A percentile compares a stretch with the other conserved stretches of the same genome.
These are phyloP conservation scores for Sarocladium kiliense DNA, from an alignment of 2,329 filamentous ascomycete species.

Conservation along the genomic window DNA sequence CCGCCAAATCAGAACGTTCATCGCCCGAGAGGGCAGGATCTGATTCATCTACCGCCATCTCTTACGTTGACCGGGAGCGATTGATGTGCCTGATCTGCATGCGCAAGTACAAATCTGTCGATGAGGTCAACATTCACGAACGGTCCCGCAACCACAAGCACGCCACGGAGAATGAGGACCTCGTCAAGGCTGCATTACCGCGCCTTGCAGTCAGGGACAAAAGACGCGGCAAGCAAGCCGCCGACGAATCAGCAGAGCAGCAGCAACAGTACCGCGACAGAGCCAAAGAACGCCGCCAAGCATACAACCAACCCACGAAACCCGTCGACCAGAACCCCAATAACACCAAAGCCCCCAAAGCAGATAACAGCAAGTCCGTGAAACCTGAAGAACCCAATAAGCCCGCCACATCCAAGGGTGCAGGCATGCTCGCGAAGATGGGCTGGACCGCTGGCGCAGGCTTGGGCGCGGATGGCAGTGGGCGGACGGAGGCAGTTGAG, in stretches of 20 bases:
- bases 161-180: conserved; percentile 33
- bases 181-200: conserved; percentile 43
- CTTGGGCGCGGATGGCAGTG: conserved; percentile 57
- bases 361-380: conserved; percentile 4
- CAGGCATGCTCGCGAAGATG: conserved; percentile 66
- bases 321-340: conserved; percentile 26
- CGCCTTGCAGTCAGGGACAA: conserved; percentile 34
- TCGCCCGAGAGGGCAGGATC: background rate
- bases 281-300: conserved; percentile 60
- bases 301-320: conserved; percentile 56
- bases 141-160: conserved; percentile 36
- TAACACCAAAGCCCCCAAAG: background rate
- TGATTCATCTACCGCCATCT: conserved; percentile 24
- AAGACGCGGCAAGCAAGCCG: conserved; percentile 24
- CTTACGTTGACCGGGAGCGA: conserved; percentile 54
- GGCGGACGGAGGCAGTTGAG: conserved; percentile 58
- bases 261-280: conserved; percentile 55
- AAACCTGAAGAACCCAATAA: conserved; percentile 31
- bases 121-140: conserved; percentile 38
- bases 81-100: conserved; percentile 41
- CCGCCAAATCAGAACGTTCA: background rate
- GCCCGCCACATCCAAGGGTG: conserved; percentile 50
- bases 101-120: conserved; percentile 39
- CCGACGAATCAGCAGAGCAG: conserved; percentile 24
- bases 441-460: conserved; percentile 64